A percentile compares a stretch with the other conserved stretches of the same genome.
phyloP scores from a whole-genome alignment of 1,284 basidiomycete genomes.

The Cutaneotrichosporon spelunceum region DNA sequence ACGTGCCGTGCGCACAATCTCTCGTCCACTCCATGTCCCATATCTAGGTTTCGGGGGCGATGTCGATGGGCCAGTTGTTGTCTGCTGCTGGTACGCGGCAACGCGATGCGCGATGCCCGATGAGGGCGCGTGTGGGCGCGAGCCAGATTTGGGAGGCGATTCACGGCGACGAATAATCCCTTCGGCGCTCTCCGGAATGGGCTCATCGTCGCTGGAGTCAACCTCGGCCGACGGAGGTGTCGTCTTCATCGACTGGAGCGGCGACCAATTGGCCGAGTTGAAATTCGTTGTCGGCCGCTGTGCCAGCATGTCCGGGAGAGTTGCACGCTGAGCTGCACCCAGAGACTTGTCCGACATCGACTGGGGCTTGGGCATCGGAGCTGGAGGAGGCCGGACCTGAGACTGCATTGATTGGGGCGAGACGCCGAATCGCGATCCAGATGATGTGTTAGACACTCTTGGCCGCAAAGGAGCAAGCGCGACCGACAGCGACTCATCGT shows the following conservation, averaged over 20 bases:
- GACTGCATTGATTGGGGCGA: conserved; percentile 12
- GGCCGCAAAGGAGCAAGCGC: conserved; percentile 17
- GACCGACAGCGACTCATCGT: conserved; percentile 14
- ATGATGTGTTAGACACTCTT: conserved; percentile 12
- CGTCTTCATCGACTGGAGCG: conserved; percentile 20
- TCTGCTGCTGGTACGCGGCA: conserved; percentile 12
- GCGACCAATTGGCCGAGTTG: conserved; percentile 41
- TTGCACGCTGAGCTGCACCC: conserved; percentile 23
- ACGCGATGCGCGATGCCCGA: conserved; percentile 14
- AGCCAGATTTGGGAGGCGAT: neutral
- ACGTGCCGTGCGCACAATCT: neutral
- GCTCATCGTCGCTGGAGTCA: conserved; percentile 44
- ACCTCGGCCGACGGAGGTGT: conserved; percentile 10
- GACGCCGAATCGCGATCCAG: conserved; percentile 17
- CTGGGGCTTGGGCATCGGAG: conserved; percentile 17
- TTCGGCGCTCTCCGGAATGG: conserved; percentile 32
- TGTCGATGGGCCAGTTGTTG: neutral
- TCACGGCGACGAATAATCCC: conserved; percentile 3
- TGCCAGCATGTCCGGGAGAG: conserved; percentile 15
- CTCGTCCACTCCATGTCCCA: neutral
- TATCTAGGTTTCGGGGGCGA: conserved; percentile 2
- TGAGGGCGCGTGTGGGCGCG: conserved; percentile 14
- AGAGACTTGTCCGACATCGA: conserved; percentile 12
- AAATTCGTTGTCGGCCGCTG: conserved; percentile 28
- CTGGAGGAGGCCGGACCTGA: conserved; percentile 20